Percentiles rank a stretch among this genome's conserved stretches.
Conservation (phyloP, 305 asterid genomes). For the Fraxinus latifolia region DNA sequence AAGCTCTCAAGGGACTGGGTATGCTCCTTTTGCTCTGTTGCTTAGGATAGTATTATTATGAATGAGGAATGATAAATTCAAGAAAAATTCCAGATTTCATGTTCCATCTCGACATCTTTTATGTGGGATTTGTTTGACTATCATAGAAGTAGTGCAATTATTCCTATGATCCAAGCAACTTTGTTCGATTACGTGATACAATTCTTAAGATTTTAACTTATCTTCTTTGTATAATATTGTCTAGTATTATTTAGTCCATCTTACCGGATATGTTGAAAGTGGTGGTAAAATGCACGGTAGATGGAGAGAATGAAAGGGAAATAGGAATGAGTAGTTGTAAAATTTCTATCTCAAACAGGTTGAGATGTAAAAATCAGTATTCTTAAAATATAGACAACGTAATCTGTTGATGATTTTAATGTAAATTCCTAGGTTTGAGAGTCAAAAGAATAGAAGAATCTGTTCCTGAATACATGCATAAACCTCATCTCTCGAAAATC, state of each 20-base stretch:
- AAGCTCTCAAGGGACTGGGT: conserved; percentile 8
- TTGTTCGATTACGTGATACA: not conserved
- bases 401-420: not conserved
- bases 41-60: not conserved
- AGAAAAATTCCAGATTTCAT: not conserved
- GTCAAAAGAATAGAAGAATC: conserved; percentile 3
- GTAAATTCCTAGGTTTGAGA: not conserved
- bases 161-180: not conserved
- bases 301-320: not conserved
- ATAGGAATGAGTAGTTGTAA: not conserved
- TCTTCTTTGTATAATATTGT: not conserved
- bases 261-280: not conserved
- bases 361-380: not conserved
- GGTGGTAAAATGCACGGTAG: not conserved
- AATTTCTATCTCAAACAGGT: not conserved
- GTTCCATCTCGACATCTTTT: not conserved
- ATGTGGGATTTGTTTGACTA: not conserved
- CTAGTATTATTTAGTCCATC: not conserved
- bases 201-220: not conserved
- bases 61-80: not conserved
- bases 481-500: not conserved
- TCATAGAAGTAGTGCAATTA: not conserved
- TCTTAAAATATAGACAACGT: not conserved
- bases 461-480: not conserved
- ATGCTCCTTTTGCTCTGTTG: conserved; percentile 3